These are phyloP conservation scores for Thraustochytrium striatum DNA, from an alignment of 352 stramenopile species.

Conservation along the genomic window DNA sequence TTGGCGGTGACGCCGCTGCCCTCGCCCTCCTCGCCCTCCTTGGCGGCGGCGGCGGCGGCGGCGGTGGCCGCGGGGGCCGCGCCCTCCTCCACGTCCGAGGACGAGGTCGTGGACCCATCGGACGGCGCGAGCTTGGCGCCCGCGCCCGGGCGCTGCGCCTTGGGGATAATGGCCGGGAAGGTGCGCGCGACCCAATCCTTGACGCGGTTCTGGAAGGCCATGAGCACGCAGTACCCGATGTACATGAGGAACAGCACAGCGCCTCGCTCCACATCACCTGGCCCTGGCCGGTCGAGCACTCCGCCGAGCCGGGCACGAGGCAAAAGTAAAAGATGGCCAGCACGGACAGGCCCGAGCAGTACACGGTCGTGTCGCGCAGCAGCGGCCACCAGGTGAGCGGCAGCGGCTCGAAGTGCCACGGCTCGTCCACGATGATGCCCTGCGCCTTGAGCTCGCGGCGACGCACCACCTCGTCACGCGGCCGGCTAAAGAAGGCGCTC, in stretches of 20 bases:
- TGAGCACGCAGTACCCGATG: not conserved
- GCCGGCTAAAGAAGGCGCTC: conserved; percentile 56
- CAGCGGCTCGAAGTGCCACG: conserved; percentile 50
- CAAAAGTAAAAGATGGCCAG: conserved; percentile 52
- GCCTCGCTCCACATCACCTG: not conserved
- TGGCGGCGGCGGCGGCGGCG: conserved; percentile 47
- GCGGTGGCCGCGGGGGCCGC: not conserved
- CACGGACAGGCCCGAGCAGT: conserved; percentile 60
- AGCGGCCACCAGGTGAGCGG: conserved; percentile 69
- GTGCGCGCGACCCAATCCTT: not conserved
- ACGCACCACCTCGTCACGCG: not conserved
- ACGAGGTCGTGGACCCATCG: conserved; percentile 17
- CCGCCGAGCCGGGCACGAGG: not conserved
- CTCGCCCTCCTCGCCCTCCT: conserved; percentile 53
- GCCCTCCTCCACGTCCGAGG: conserved; percentile 7
- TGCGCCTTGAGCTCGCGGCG: not conserved
- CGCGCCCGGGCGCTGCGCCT: not conserved
- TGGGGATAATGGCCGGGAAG: not conserved
- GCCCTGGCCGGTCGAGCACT: not conserved
- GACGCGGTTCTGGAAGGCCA: conserved; percentile 1
- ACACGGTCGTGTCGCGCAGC: conserved; percentile 66
- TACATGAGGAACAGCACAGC: not conserved
- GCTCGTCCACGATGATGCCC: not conserved
- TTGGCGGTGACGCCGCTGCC: not conserved
- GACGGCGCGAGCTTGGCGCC: not conserved